Conservation (phyloP, 768 basidiomycete genomes). For the Erythrobasidium yunnanense region DNA sequence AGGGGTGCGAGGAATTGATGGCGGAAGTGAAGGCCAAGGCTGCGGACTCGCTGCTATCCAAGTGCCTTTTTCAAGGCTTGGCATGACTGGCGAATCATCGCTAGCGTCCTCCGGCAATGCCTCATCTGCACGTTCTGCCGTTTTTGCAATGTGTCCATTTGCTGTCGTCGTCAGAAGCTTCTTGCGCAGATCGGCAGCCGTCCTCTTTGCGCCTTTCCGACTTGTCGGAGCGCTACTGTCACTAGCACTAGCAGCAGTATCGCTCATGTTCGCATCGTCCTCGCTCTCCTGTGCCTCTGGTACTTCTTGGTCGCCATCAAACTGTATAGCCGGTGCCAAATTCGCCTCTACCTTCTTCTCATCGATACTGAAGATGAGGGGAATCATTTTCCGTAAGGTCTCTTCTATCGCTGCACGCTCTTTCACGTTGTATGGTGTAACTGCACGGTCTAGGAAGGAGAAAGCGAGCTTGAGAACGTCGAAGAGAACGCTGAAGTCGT, state of each 20-base stretch:
- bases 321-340: slow-evolving; percentile 37
- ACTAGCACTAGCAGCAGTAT: slow-evolving; percentile 29
- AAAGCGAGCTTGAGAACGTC: slow-evolving; percentile 78
- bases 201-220: slow-evolving; percentile 38
- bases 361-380: slow-evolving; percentile 56
- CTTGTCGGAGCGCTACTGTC: slow-evolving; percentile 31
- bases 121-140: slow-evolving; percentile 41
- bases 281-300: slow-evolving; percentile 60
- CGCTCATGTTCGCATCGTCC: slow-evolving; percentile 43
- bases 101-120: slow-evolving; percentile 39
- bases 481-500: slow-evolving; percentile 58
- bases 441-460: slow-evolving; percentile 79
- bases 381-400: slow-evolving; percentile 75
- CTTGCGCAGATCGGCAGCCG: slow-evolving; percentile 61
- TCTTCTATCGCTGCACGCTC: slow-evolving; percentile 78
- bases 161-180: slow-evolving; percentile 66
- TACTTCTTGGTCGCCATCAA: slow-evolving; percentile 49
- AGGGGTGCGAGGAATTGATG: neutral
- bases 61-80: slow-evolving; percentile 27
- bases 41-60: slow-evolving; percentile 37
- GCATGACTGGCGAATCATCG: no score
- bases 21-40: neutral
- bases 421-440: slow-evolving; percentile 49
- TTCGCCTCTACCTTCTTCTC: slow-evolving; percentile 45
- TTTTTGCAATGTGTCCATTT: slow-evolving; percentile 37